phyloP scores from a whole-genome alignment of 2,329 filamentous ascomycete species.

The Aspergillus awamori region DNA sequence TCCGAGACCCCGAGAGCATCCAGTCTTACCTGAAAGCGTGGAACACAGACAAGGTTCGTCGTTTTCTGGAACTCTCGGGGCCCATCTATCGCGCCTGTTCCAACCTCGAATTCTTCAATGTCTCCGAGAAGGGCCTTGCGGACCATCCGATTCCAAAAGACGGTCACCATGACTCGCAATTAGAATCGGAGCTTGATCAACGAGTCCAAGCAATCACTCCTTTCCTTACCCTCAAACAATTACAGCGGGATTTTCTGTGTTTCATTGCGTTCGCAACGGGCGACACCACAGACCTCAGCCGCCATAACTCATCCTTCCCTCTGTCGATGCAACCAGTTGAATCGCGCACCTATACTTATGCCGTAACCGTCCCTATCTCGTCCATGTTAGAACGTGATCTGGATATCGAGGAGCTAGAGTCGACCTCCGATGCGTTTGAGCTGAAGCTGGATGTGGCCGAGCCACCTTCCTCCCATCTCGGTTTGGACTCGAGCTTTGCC shows the following conservation, averaged over 20 bases:
- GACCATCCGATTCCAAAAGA: constrained; percentile 28
- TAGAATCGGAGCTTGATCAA: constrained; percentile 37
- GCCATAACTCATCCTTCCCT: constrained; percentile 57
- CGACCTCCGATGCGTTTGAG: constrained; percentile 69
- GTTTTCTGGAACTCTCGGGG: constrained; percentile 56
- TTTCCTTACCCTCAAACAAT: constrained; percentile 68
- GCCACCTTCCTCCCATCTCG: constrained; percentile 31
- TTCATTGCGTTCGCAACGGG: constrained; percentile 65
- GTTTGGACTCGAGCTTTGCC: constrained; percentile 42
- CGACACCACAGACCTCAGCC: constrained; percentile 33
- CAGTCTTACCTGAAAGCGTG: constrained; percentile 63
- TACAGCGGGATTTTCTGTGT: constrained; percentile 70
- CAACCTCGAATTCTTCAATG: constrained; percentile 77
- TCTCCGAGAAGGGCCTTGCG: constrained; percentile 58
- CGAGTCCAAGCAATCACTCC: constrained; percentile 53
- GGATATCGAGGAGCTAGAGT: constrained; percentile 66
- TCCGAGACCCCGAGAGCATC: constrained; percentile 67
- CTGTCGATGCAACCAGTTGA: constrained; percentile 64
- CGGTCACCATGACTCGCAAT: constrained; percentile 29
- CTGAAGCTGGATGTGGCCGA: constrained; percentile 54
- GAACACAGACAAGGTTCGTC: constrained; percentile 59
- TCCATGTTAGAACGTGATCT: constrained; percentile 57
- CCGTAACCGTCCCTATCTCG: constrained; percentile 63
- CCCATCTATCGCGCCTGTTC: constrained; percentile 66
- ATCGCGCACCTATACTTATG: constrained; percentile 66